These are phyloP conservation scores for Venturiaceae sp. DNA, from an alignment of 2,329 filamentous ascomycete genomes.

Conservation along the genomic window DNA sequence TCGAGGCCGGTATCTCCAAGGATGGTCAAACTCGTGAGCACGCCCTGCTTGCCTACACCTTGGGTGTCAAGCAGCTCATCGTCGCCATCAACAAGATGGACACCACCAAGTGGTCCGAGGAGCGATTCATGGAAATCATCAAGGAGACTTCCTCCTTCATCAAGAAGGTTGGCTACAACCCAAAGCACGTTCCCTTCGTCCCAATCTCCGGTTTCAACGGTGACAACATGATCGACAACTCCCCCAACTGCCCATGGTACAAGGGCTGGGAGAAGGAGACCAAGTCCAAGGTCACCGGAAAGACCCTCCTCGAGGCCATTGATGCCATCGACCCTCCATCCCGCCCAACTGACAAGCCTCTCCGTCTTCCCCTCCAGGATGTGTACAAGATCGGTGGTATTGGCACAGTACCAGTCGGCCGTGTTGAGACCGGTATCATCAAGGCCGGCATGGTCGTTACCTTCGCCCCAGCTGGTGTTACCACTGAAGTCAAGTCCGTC, in stretches of 20 bases:
- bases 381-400: constrained; percentile 99
- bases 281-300: constrained; percentile 81
- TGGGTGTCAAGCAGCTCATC: constrained; percentile 99
- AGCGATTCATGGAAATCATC: constrained; percentile 97
- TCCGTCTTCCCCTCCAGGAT: constrained; percentile 99
- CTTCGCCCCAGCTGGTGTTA: constrained; percentile 97
- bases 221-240: constrained; percentile 95
- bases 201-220: constrained; percentile 99
- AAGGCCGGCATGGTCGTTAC: constrained; percentile 87
- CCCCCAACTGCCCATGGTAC: constrained; percentile 98
- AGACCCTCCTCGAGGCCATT: constrained; percentile 99
- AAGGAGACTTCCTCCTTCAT: constrained; percentile 99
- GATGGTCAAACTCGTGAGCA: constrained; percentile 99
- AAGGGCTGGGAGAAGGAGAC: constrained; percentile 99
- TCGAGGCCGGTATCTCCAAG: constrained; percentile 99
- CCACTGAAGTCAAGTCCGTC: constrained; percentile 99
- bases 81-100: constrained; percentile 99
- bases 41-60: constrained; percentile 99
- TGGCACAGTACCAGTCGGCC: constrained; percentile 98
- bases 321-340: constrained; percentile 87
- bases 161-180: constrained; percentile 99
- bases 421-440: constrained; percentile 99
- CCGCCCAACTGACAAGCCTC: constrained; percentile 97
- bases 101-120: constrained; percentile 96
- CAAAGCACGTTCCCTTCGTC: constrained; percentile 96